Conservation (phyloP, 2,329 filamentous ascomycete genomes). For the Alternaria tenuissima region DNA sequence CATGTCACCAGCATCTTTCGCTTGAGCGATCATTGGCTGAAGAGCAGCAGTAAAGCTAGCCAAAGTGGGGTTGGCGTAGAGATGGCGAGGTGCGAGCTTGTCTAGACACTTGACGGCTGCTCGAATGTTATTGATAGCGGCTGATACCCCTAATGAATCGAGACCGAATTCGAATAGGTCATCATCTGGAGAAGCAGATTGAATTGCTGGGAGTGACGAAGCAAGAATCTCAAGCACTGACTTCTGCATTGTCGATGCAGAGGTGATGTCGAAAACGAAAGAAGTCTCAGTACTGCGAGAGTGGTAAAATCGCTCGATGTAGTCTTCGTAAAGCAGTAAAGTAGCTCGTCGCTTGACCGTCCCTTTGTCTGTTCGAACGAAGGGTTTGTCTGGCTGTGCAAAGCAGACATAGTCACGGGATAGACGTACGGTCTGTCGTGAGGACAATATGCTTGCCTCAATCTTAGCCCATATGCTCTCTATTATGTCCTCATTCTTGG, state of each 20-base stretch:
- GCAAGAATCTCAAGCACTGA: constrained; percentile 18
- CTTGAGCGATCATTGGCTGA: not conserved
- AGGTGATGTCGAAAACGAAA: constrained; percentile 17
- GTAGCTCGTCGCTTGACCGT: constrained; percentile 56
- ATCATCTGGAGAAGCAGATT: constrained; percentile 25
- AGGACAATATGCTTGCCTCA: constrained; percentile 53
- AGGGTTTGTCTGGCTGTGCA: constrained; percentile 55
- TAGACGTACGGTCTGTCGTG: constrained; percentile 52
- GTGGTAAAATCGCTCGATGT: constrained; percentile 59
- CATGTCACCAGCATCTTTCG: no score
- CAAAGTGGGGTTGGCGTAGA: constrained; percentile 46
- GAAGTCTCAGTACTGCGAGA: constrained; percentile 5
- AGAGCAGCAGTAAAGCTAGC: constrained; percentile 36
- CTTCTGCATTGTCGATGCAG: constrained; percentile 7
- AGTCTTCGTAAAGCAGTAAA: constrained; percentile 52
- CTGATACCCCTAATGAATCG: constrained; percentile 45
- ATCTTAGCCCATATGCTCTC: constrained; percentile 58
- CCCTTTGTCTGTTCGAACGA: constrained; percentile 58
- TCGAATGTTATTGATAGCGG: constrained; percentile 43
- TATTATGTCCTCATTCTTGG: constrained; percentile 39
- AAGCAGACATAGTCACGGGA: constrained; percentile 55
- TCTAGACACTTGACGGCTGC: constrained; percentile 40
- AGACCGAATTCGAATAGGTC: constrained; percentile 47
- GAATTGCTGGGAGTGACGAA: constrained; percentile 14
- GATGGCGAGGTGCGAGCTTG: constrained; percentile 44